A percentile compares a stretch with the other conserved stretches of the same genome.
These are phyloP conservation scores for Phialophora chinensis DNA, from an alignment of 2,329 filamentous ascomycete genomes.

Conservation along the genomic window DNA sequence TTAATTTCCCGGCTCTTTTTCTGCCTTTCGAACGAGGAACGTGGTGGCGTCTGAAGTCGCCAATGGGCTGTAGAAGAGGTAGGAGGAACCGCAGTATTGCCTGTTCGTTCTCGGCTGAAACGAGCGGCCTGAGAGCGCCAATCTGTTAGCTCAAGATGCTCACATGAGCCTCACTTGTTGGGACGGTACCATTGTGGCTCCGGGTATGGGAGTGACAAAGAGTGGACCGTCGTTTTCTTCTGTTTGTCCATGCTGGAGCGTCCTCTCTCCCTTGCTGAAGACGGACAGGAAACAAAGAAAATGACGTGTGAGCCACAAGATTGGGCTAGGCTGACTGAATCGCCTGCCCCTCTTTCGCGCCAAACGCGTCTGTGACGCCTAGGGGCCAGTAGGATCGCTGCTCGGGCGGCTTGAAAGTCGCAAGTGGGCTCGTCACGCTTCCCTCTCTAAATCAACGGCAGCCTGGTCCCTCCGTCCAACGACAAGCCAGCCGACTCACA, in stretches of 20 bases:
- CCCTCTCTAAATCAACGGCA: constrained; percentile 11
- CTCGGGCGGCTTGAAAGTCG: neutral
- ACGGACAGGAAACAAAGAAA: neutral
- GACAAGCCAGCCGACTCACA: constrained; percentile 6
- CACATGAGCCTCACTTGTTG: neutral
- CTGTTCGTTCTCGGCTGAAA: constrained; percentile 26
- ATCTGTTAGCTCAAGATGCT: constrained; percentile 14
- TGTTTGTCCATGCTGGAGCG: constrained; percentile 26
- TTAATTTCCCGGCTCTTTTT: constrained; percentile 25
- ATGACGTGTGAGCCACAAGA: constrained; percentile 16
- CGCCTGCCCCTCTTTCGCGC: constrained; percentile 18
- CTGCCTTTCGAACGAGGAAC: constrained; percentile 48
- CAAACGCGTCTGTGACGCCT: constrained; percentile 19
- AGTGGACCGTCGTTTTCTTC: constrained; percentile 29
- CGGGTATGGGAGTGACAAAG: constrained; percentile 34
- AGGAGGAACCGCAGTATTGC: constrained; percentile 31
- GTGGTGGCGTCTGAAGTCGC: constrained; percentile 47
- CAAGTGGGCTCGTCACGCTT: constrained; percentile 11
- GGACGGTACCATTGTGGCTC: constrained; percentile 32
- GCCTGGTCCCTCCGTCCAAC: constrained; percentile 11
- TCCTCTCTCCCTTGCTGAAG: neutral
- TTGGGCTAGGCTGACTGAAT: neutral
- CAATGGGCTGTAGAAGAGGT: constrained; percentile 44
- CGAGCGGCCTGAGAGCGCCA: constrained; percentile 24
- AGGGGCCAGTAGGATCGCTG: neutral